phyloP scores from a whole-genome alignment of 1,284 basidiomycete genomes.

The Ganoderma sinense region DNA sequence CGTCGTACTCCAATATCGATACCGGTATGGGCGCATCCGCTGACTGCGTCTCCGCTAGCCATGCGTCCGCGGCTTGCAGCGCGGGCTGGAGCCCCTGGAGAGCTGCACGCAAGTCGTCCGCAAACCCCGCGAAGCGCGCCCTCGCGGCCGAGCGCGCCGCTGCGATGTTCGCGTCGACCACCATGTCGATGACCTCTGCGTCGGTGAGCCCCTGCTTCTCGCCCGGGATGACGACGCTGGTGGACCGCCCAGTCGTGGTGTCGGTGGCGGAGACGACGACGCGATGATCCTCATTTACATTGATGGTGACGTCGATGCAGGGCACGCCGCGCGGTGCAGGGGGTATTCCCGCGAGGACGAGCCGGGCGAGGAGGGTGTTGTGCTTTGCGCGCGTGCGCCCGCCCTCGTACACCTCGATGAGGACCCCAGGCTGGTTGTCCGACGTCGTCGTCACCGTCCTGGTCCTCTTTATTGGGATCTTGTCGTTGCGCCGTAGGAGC shows the following conservation, averaged over 20 bases:
- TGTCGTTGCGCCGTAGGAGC: slow-evolving; percentile 98
- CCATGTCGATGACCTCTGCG: slow-evolving; percentile 86
- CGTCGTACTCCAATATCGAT: slow-evolving; percentile 97
- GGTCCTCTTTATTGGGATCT: slow-evolving; percentile 98
- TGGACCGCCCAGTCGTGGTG: background rate
- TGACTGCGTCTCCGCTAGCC: slow-evolving; percentile 90
- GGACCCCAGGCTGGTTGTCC: slow-evolving; percentile 98
- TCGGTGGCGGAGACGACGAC: slow-evolving; percentile 80
- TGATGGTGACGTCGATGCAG: slow-evolving; percentile 98
- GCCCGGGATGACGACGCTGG: slow-evolving; percentile 88
- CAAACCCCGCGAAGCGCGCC: slow-evolving; percentile 91
- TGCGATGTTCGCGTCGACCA: slow-evolving; percentile 81
- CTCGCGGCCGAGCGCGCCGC: slow-evolving; percentile 87
- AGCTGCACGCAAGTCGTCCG: slow-evolving; percentile 96
- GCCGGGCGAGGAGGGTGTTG: slow-evolving; percentile 99
- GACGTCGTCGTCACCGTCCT: slow-evolving; percentile 99
- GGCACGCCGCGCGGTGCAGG: slow-evolving; percentile 98
- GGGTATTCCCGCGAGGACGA: slow-evolving; percentile 97
- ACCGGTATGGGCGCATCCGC: slow-evolving; percentile 94
- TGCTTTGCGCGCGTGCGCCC: slow-evolving; percentile 99
- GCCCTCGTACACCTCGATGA: slow-evolving; percentile 99
- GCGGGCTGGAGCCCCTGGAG: slow-evolving; percentile 84
- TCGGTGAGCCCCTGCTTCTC: slow-evolving; percentile 98
- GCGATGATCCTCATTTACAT: slow-evolving; percentile 98
- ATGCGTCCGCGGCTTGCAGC: slow-evolving; percentile 87